phyloP scores from a whole-genome alignment of 2,329 filamentous ascomycete genomes.

The Cladosporium sp. region DNA sequence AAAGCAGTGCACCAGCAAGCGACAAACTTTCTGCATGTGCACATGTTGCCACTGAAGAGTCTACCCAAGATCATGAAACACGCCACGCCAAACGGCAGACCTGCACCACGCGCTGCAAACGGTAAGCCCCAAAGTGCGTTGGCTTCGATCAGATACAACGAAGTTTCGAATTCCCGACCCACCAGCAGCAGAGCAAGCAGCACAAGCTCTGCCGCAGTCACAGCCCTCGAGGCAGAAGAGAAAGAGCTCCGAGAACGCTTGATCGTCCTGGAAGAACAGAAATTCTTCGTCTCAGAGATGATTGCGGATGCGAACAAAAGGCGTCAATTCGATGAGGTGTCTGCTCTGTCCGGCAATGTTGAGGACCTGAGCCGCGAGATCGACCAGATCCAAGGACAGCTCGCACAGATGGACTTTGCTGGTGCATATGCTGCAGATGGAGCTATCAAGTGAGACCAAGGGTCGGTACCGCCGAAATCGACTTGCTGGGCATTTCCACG shows the following conservation, averaged over 20 bases:
- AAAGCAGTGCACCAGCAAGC: slow-evolving; percentile 80
- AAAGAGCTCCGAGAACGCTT: slow-evolving; percentile 76
- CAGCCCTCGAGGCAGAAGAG: slow-evolving; percentile 76
- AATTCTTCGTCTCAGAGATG: slow-evolving; percentile 86
- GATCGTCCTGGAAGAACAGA: slow-evolving; percentile 86
- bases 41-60: slow-evolving; percentile 79
- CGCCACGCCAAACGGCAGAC: slow-evolving; percentile 52
- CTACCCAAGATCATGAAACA: slow-evolving; percentile 54
- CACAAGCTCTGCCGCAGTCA: slow-evolving; percentile 46
- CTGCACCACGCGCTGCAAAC: slow-evolving; percentile 25
- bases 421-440: slow-evolving; percentile 34
- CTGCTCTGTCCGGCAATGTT: slow-evolving; percentile 73
- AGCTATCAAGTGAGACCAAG: slow-evolving; percentile 29
- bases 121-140: slow-evolving; percentile 48
- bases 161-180: slow-evolving; percentile 43
- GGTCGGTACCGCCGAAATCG: neutral
- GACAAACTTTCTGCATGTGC: slow-evolving; percentile 78
- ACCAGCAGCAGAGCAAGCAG: slow-evolving; percentile 54
- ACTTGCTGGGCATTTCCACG: neutral
- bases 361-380: slow-evolving; percentile 83
- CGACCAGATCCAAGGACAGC: slow-evolving; percentile 43
- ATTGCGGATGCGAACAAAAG: slow-evolving; percentile 73
- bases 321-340: slow-evolving; percentile 82
- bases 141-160: slow-evolving; percentile 60
- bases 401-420: slow-evolving; percentile 40